These are phyloP conservation scores for Piper longum DNA, from an alignment of 164 flowering plant species.

Conservation along the genomic window DNA sequence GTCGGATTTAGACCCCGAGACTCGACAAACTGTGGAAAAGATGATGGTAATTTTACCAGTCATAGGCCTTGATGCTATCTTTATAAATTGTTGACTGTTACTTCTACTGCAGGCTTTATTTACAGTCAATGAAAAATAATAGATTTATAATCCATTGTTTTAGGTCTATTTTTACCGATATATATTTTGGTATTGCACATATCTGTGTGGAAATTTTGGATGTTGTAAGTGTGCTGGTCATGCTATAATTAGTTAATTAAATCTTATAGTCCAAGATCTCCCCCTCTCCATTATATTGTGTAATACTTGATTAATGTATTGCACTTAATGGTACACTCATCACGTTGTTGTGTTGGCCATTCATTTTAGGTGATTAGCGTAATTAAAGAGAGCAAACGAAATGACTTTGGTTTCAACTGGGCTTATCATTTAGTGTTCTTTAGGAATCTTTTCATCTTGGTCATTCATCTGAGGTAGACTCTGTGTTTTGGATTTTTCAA, in stretches of 20 bases:
- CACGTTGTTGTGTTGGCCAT: background rate
- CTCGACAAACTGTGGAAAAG: slow-evolving; percentile 78
- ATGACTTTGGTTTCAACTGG: background rate
- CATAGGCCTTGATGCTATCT: background rate
- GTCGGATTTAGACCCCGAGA: slow-evolving; percentile 78
- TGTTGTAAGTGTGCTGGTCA: too few species aligned
- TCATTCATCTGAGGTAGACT: background rate
- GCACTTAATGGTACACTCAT: background rate
- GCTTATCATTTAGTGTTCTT: background rate
- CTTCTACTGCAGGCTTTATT: too few species aligned
- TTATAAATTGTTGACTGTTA: background rate
- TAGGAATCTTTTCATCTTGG: background rate
- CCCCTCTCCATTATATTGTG: too few species aligned
- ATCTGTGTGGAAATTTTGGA: too few species aligned
- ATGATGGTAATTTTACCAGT: slow-evolving; percentile 58
- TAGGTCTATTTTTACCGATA: too few species aligned
- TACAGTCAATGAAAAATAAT: too few species aligned
- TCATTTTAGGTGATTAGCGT: background rate
- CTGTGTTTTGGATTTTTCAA: background rate
- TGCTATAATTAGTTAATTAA: too few species aligned
- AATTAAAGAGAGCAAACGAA: background rate
- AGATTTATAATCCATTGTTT: too few species aligned
- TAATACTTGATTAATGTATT: too few species aligned
- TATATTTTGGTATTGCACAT: too few species aligned
- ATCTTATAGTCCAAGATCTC: too few species aligned